phyloP scores from a whole-genome alignment of 768 basidiomycete species.

The Trametes sanguinea region DNA sequence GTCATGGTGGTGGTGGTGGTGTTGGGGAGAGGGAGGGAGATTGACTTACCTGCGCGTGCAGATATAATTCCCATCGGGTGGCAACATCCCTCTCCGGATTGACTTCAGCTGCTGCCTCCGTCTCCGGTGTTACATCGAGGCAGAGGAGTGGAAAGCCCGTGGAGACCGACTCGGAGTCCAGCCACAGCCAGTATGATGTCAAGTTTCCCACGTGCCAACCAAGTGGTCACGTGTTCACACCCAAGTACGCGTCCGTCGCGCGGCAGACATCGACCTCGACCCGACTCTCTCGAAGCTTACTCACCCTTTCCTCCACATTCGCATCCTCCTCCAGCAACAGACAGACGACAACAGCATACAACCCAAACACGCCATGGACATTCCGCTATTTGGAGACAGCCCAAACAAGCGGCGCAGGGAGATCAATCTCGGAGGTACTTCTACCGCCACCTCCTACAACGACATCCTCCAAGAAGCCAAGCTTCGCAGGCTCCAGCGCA shows the following conservation, averaged over 20 bases:
- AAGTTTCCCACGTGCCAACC: constrained; percentile 5
- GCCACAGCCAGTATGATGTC: constrained; percentile 7
- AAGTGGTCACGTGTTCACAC: background rate
- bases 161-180: background rate
- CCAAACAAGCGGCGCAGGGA: constrained; percentile 47
- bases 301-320: background rate
- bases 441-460: constrained; percentile 50
- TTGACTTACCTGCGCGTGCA: background rate
- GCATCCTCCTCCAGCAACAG: background rate
- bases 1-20: too few relatives aligned
- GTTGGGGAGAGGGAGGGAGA: background rate
- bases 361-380: constrained; percentile 8
- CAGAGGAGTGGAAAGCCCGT: background rate
- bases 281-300: background rate
- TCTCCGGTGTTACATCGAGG: background rate
- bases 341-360: background rate
- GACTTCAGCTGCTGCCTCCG: background rate
- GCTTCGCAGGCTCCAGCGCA: constrained; percentile 57
- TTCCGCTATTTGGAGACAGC: constrained; percentile 47
- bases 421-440: constrained; percentile 77
- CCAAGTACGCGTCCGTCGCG: constrained; percentile 15
- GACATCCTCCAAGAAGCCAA: constrained; percentile 66
- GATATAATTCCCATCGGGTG: background rate
- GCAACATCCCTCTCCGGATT: background rate
- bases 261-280: background rate